Evolutionary conservation across 208 protist genomes (phyloP), one percentile per base, ranked within the genome.

Genomic region (Trypanosoma cruzi): DNA sequence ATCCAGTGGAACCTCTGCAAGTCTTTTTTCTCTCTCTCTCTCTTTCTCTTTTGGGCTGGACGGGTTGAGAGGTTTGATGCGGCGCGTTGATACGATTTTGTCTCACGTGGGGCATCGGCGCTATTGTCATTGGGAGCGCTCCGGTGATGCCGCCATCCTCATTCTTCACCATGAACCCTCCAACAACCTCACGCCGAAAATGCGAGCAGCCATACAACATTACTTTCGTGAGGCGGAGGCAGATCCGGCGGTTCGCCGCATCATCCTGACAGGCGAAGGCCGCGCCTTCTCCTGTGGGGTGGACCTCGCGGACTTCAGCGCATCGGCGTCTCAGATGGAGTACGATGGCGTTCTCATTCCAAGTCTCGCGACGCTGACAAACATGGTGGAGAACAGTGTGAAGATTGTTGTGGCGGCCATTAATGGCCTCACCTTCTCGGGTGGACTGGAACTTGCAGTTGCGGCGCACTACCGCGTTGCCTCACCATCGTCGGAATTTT

Each of bases 381-480:
- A 58, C 26, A 69, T 72, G 11, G 67, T 97, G 18, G 85, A 86
- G 62, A 16, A 24, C 24, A 86, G 71, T 64, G 24, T 37, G 4
- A 97, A 94, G 66, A 73, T 85, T 49, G 89, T 91, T 24, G 71
- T 97, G 32, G 88, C 89, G 0, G 83, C 84, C 13, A 71, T 96
- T 31, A 53, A 89, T 48, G 93, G 91, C 14, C 54, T 82, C 24
- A 87, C 87, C 37, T 70, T 76, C 28, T 94, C 87, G 11, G 92
- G 89, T 73, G 90, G 87, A n/a, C 57, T 90, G 37, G 87, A 95
- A 67, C 74, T 96, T 2, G 81, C 85, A 1, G 68, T 96, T 20
- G 80, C 81, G 13, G 75, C 88, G 28, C 75, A 89, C 68, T 92
- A 85, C 54, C 82, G 90, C 42, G 69, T 96, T 31, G 86, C 81